Evolutionary conservation across 192 early-diverging fungal species (phyloP).

Genomic region (Coemansia sp.): DNA sequence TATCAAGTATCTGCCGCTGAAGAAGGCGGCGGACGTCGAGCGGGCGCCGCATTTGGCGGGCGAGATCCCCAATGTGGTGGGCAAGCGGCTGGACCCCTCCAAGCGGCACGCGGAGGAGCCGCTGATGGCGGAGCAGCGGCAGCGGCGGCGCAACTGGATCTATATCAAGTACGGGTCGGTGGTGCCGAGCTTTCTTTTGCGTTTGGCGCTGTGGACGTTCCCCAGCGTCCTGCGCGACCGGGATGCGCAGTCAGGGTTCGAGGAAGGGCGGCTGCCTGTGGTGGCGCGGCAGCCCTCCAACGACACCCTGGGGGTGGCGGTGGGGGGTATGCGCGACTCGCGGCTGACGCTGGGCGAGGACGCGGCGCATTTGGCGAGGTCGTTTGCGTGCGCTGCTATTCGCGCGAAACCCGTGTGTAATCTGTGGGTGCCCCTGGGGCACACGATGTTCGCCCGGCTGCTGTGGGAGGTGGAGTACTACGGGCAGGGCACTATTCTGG

Average conservation of each 20-base stretch:
- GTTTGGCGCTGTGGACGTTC: slow-evolving; percentile 9
- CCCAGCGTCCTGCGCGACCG: not conserved
- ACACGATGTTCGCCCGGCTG: slow-evolving; percentile 21
- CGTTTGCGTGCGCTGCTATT: slow-evolving; percentile 24
- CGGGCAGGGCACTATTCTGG: slow-evolving; percentile 39
- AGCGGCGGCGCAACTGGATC: slow-evolving; percentile 12
- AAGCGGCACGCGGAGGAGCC: not conserved
- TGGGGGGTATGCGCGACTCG: not conserved
- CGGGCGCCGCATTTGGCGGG: slow-evolving; percentile 19
- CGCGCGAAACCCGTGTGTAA: slow-evolving; percentile 30
- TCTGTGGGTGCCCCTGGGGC: slow-evolving; percentile 45
- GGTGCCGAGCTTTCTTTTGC: slow-evolving; percentile 16
- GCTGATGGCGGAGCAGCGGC: not conserved
- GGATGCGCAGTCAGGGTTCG: not conserved
- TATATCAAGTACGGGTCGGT: slow-evolving; percentile 44
- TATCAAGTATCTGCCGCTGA: slow-evolving; percentile 55
- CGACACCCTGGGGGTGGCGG: not conserved
- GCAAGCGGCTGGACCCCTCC: not conserved
- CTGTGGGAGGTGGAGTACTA: slow-evolving; percentile 28
- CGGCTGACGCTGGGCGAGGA: not conserved
- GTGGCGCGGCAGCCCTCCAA: not conserved
- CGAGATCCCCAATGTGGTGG: slow-evolving; percentile 38
- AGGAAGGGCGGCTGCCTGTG: not conserved
- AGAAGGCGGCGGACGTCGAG: slow-evolving; percentile 31
- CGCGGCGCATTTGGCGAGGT: slow-evolving; percentile 11